A percentile compares a stretch with the other conserved stretches of the same genome.
Conservation (phyloP, 2,329 filamentous ascomycete species). For the Mollisia scopiformis region DNA sequence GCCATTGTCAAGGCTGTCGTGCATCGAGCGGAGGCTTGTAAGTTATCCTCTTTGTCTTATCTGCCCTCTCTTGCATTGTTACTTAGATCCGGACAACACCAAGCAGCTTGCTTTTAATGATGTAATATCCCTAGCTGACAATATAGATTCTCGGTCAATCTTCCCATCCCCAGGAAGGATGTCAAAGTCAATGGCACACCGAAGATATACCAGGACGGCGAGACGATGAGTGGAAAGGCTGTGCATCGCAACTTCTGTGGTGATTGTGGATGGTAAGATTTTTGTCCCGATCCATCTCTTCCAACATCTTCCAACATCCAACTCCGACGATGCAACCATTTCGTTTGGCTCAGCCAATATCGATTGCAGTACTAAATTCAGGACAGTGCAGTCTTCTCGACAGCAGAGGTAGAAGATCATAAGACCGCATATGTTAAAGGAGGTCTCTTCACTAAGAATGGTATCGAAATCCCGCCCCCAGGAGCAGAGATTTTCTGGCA, state of each 20-base stretch:
- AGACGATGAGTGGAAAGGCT: not conserved
- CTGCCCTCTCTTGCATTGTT: not conserved
- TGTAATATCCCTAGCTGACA: no score
- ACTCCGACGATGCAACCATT: not conserved
- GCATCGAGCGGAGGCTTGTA: conserved; percentile 3
- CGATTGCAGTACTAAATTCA: not conserved
- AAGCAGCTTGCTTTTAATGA: no score
- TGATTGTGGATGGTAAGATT: conserved; percentile 13
- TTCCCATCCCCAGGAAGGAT: not conserved
- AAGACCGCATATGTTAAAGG: conserved; percentile 4
- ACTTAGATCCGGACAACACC: not conserved
- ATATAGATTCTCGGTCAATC: conserved; percentile 4
- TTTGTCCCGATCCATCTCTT: no score
- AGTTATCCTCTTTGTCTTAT: not conserved
- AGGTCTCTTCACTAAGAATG: not conserved
- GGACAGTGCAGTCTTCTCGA: not conserved
- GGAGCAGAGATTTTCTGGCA: conserved; percentile 4
- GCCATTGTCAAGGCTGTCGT: conserved; percentile 2
- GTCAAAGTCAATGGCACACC: not conserved
- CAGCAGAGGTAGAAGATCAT: not conserved
- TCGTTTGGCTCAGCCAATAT: not conserved
- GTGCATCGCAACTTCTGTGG: conserved; percentile 14
- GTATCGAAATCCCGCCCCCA: not conserved
- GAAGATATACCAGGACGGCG: conserved; percentile 4
- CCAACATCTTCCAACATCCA: no score